Conservation (phyloP, 2,329 filamentous ascomycete species). For the Tolypocladium nubicola region DNA sequence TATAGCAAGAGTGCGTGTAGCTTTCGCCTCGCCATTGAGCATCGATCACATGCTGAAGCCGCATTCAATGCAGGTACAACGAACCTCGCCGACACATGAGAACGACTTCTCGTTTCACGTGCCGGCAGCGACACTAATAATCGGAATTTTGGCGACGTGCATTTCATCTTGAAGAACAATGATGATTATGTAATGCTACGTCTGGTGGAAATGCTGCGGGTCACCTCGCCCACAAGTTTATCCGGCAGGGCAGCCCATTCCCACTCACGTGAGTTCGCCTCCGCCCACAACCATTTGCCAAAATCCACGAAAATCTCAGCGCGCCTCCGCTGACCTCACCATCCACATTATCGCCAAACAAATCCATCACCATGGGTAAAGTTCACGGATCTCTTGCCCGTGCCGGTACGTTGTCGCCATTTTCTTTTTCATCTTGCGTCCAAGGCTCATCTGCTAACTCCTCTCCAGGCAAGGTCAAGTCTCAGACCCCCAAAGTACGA, state of each 20-base stretch:
- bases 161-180: too few relatives aligned
- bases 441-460: conserved; percentile 14
- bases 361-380: conserved; percentile 66
- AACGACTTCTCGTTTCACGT: too few relatives aligned
- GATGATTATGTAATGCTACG: background rate
- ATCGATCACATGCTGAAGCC: background rate
- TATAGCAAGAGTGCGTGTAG: background rate
- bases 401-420: conserved; percentile 42
- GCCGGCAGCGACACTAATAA: too few relatives aligned
- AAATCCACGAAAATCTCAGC: conserved; percentile 25
- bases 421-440: conserved; percentile 17
- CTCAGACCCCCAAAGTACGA: conserved; percentile 82
- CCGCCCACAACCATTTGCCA: conserved; percentile 27
- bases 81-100: too few relatives aligned
- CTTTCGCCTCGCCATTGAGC: background rate
- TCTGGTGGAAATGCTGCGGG: background rate
- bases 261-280: conserved; percentile 26
- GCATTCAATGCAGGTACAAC: too few relatives aligned
- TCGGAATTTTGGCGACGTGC: too few relatives aligned
- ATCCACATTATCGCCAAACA: conserved; percentile 25
- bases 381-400: conserved; percentile 89
- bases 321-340: conserved; percentile 18
- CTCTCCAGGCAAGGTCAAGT: conserved; percentile 94
- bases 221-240: conserved; percentile 9
- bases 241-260: conserved; percentile 20